Percentiles rank a stretch among this genome's conserved stretches.
Evolutionary conservation across 1,139 yeast species (phyloP).

Genomic region (Yamadazyma blattariae): DNA sequence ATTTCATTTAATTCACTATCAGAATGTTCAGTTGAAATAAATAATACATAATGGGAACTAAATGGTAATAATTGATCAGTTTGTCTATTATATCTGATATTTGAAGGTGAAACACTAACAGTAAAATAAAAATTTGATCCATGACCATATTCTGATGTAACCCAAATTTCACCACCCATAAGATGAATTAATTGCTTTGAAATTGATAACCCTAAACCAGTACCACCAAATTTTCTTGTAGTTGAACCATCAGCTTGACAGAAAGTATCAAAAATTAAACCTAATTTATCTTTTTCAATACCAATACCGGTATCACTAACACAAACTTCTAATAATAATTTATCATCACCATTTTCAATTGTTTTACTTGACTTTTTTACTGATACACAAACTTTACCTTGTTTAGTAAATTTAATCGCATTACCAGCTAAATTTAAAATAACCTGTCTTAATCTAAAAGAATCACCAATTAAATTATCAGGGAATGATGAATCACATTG

Average conservation of each 20-base stretch:
- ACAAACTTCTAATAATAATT: constrained; percentile 73
- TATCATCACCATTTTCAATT: constrained; percentile 35
- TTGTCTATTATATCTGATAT: constrained; percentile 59
- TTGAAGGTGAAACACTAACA: constrained; percentile 72
- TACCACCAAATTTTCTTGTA: constrained; percentile 88
- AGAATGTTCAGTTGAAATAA: constrained; percentile 65
- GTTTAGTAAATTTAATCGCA: constrained; percentile 81
- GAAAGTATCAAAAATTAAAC: constrained; percentile 81
- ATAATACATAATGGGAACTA: constrained; percentile 63
- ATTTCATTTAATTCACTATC: constrained; percentile 48
- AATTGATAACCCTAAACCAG: constrained; percentile 82
- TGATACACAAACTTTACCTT: constrained; percentile 70
- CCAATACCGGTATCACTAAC: constrained; percentile 91
- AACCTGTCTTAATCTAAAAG: constrained; percentile 81
- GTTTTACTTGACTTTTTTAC: constrained; percentile 50
- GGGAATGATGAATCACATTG: constrained; percentile 86
- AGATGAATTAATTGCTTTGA: constrained; percentile 82
- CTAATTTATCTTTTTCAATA: constrained; percentile 77
- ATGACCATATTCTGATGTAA: constrained; percentile 72
- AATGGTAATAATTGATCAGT: constrained; percentile 74
- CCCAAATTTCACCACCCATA: constrained; percentile 94
- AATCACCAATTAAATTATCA: constrained; percentile 81
- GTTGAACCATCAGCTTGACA: constrained; percentile 94
- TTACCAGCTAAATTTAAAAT: constrained; percentile 82
- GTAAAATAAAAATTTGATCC: constrained; percentile 84